phyloP scores from a whole-genome alignment of 139 green algal genomes.

The Asterochloris sp. region DNA sequence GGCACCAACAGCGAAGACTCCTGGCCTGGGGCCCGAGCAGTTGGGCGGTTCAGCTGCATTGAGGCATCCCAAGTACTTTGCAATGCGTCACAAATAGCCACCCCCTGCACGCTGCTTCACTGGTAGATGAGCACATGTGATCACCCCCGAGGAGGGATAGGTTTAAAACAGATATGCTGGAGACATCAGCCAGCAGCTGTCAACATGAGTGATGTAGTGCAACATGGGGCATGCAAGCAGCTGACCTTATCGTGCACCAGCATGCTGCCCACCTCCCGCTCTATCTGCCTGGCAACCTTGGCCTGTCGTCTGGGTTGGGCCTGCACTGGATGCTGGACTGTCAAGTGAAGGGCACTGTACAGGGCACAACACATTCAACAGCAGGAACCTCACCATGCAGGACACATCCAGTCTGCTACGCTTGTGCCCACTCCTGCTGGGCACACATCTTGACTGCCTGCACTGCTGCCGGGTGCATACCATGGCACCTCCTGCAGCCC shows the following conservation, averaged over 20 bases:
- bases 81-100: neutral
- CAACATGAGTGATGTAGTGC: neutral
- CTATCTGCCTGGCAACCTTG: conserved; percentile 82
- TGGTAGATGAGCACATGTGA: too few species aligned
- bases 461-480: too few species aligned
- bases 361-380: neutral
- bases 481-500: too few species aligned
- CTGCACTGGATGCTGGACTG: conserved; percentile 30
- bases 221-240: neutral
- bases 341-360: neutral
- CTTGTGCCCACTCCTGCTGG: too few species aligned
- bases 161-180: too few species aligned
- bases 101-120: neutral
- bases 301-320: conserved; percentile 81
- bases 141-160: too few species aligned
- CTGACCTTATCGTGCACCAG: conserved; percentile 42
- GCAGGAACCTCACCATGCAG: neutral
- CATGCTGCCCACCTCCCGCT: conserved; percentile 81
- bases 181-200: neutral
- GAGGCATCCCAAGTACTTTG: neutral
- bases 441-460: too few species aligned
- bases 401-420: neutral
- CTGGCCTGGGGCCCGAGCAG: too few species aligned
- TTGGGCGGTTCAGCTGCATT: too few species aligned
- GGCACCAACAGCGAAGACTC: too few species aligned